Base-by-base conservation (phyloP, 73 alveolate genomes). In the Paramecium bursaria region DNA sequence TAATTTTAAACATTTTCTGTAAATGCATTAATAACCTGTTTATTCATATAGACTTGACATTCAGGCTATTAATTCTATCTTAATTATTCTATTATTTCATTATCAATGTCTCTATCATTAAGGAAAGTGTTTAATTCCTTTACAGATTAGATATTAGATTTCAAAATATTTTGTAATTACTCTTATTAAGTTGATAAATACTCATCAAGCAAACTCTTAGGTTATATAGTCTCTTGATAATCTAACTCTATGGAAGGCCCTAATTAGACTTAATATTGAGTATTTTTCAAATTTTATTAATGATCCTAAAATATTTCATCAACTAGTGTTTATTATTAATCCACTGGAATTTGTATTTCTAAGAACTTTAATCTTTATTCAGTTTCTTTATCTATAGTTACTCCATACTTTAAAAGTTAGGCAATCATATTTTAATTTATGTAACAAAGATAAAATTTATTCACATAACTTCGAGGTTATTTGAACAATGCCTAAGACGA, bases 1-100 rank as follows among this genome's bases (percentile, higher is more conserved):
- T 57, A 7, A 19, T 30, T 7, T 57, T 57, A 57, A 1, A 50
- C 76, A 30, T 57, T 50, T n/a, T 57, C 76, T 57, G 52, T n/a
- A n/a, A n/a, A n/a, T n/a, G n/a, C n/a, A n/a, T n/a, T n/a, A n/a
- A n/a, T n/a, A n/a, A n/a, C n/a, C n/a, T n/a, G n/a, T n/a, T n/a
- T n/a, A n/a, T n/a, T n/a, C n/a, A n/a, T n/a, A n/a, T n/a, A n/a
- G n/a, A n/a, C n/a, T n/a, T n/a, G n/a, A n/a, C n/a, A n/a, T n/a
- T n/a, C n/a, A n/a, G n/a, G n/a, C n/a, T n/a, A n/a, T n/a, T n/a
- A n/a, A n/a, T n/a, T n/a, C n/a, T n/a, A n/a, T n/a, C n/a, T n/a
- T n/a, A n/a, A n/a, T n/a, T n/a, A n/a, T n/a, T n/a, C n/a, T n/a
- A n/a, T n/a, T n/a, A n/a, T n/a, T n/a, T n/a, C n/a, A n/a, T n/a